These are phyloP conservation scores for Colletotrichum magnum DNA, from an alignment of 2,329 filamentous ascomycete species.

Conservation along the genomic window DNA sequence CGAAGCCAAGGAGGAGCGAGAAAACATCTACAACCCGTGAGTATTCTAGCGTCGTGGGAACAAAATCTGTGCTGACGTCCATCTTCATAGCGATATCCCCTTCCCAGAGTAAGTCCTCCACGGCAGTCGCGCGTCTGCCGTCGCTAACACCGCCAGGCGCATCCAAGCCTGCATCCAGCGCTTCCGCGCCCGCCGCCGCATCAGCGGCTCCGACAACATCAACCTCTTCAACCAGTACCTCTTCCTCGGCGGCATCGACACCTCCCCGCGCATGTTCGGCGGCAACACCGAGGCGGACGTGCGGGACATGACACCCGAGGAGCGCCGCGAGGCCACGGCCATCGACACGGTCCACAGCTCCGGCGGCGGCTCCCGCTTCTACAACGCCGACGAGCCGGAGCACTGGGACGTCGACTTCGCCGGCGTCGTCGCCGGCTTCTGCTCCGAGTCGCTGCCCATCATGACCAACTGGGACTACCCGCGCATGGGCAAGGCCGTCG, in stretches of 20 bases:
- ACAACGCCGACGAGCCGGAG: conserved; percentile 62
- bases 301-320: conserved; percentile 69
- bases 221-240: conserved; percentile 85
- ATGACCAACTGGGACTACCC: conserved; percentile 69
- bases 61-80: no score
- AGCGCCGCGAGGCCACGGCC: conserved; percentile 76
- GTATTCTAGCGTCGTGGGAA: conserved; percentile 46
- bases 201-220: conserved; percentile 71
- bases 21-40: conserved; percentile 76
- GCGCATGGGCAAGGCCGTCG: conserved; percentile 71
- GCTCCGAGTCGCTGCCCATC: conserved; percentile 69
- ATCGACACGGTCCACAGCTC: conserved; percentile 70
- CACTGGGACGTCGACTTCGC: conserved; percentile 86
- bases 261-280: conserved; percentile 68
- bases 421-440: conserved; percentile 81
- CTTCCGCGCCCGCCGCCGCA: conserved; percentile 81
- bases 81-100: conserved; percentile 50
- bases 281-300: conserved; percentile 71
- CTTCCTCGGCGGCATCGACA: conserved; percentile 84
- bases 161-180: conserved; percentile 89
- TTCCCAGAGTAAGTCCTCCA: conserved; percentile 68
- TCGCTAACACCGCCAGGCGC: conserved; percentile 65
- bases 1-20: conserved; percentile 74
- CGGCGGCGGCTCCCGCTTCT: conserved; percentile 62
- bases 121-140: neutral